These are phyloP conservation scores for Xylaria sp. DNA, from an alignment of 2,329 filamentous ascomycete genomes.

Conservation along the genomic window DNA sequence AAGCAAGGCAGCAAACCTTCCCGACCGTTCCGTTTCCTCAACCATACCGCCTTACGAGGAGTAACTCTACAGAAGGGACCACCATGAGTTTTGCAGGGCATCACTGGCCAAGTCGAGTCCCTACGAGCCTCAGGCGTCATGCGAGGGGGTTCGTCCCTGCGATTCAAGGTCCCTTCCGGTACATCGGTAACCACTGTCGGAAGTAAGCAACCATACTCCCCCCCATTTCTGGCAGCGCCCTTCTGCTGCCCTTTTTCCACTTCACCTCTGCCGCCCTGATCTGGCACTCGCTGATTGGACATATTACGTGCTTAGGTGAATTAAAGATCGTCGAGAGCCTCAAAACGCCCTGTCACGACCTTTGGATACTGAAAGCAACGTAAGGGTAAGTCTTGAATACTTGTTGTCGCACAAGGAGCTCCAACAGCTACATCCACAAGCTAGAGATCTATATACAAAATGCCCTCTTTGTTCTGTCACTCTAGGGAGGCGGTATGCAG, in stretches of 20 bases:
- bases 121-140: neutral
- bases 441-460: too few relatives aligned
- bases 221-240: neutral
- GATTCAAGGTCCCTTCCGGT: slow-evolving; percentile 15
- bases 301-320: neutral
- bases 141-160: neutral
- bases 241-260: slow-evolving; percentile 26
- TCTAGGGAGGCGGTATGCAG: too few relatives aligned
- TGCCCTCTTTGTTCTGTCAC: too few relatives aligned
- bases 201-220: slow-evolving; percentile 29
- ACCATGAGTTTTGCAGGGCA: neutral
- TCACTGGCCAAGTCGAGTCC: neutral
- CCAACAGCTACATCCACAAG: too few relatives aligned
- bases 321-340: neutral
- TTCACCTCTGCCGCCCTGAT: neutral
- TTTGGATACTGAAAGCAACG: too few relatives aligned
- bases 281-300: slow-evolving; percentile 21
- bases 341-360: too few relatives aligned
- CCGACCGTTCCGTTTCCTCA: neutral
- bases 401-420: too few relatives aligned
- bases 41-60: neutral
- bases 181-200: too few relatives aligned
- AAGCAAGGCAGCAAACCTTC: too few relatives aligned
- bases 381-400: too few relatives aligned
- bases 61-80: too few relatives aligned